These are phyloP conservation scores for Boehmeria nivea DNA, from an alignment of 306 rosid species.

Conservation along the genomic window DNA sequence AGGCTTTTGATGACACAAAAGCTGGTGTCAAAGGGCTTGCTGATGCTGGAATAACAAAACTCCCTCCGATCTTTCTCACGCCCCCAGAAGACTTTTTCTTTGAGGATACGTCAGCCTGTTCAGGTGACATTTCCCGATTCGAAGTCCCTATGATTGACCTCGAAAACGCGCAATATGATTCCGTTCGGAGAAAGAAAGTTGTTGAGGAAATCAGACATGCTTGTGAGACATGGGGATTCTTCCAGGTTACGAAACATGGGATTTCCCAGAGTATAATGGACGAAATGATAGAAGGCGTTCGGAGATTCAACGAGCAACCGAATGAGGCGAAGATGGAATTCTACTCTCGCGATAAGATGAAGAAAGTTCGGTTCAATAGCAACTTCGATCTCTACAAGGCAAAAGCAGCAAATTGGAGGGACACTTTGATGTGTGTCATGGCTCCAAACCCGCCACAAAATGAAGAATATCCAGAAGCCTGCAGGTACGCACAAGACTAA, in stretches of 20 bases:
- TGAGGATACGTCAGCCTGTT: background rate
- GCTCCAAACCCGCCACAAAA: constrained; percentile 10
- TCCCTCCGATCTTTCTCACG: constrained; percentile 3
- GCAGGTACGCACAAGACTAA: too few relatives aligned
- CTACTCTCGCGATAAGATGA: constrained; percentile 15
- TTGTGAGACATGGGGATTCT: constrained; percentile 18
- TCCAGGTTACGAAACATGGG: constrained; percentile 6
- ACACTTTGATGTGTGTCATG: constrained; percentile 10
- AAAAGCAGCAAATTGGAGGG: constrained; percentile 12
- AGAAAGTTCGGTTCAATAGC: constrained; percentile 14
- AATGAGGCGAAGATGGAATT: constrained; percentile 1
- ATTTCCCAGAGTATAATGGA: background rate
- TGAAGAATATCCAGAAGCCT: constrained; percentile 11
- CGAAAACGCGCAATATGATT: background rate
- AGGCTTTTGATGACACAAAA: constrained; percentile 10
- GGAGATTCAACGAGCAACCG: constrained; percentile 9
- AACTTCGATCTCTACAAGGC: constrained; percentile 15
- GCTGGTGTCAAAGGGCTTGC: constrained; percentile 8
- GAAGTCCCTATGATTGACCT: constrained; percentile 9
- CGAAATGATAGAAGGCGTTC: constrained; percentile 5
- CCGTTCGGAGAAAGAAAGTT: background rate
- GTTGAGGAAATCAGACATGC: constrained; percentile 3
- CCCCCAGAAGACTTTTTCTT: background rate
- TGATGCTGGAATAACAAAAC: background rate
- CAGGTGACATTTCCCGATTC: background rate